Evolutionary conservation across 305 asterid species (phyloP).

Genomic region (Fraxinus albicans): DNA sequence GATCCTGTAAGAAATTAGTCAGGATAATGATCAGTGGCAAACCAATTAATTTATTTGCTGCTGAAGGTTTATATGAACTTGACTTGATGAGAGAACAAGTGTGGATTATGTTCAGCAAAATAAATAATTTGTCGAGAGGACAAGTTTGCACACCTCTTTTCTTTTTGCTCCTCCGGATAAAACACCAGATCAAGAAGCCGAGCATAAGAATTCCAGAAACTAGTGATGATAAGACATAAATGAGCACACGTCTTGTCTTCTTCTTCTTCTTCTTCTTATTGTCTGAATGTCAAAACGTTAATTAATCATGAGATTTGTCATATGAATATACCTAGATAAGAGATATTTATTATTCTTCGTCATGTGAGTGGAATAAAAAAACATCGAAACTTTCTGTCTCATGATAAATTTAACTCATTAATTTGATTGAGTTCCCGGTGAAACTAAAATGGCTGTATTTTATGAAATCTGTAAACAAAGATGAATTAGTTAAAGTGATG

Average conservation of each 20-base stretch:
- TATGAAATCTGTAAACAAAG: neutral
- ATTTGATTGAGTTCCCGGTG: neutral
- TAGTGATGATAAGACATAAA: neutral
- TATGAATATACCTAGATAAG: neutral
- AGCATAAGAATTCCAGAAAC: neutral
- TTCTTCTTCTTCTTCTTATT: neutral
- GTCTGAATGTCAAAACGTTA: neutral
- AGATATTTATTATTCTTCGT: neutral
- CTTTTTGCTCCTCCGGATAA: neutral
- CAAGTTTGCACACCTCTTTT: neutral
- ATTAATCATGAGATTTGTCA: neutral
- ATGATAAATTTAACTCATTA: neutral
- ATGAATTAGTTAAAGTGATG: neutral
- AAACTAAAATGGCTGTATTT: neutral
- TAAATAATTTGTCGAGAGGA: neutral
- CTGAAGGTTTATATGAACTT: neutral
- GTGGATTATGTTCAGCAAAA: neutral
- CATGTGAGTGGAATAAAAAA: neutral
- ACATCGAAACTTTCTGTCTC: neutral
- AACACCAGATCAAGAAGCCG: neutral
- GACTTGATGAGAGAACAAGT: neutral
- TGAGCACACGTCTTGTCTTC: neutral
- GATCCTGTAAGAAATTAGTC: neutral
- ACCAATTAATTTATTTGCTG: neutral
- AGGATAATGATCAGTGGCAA: neutral